These are phyloP conservation scores for Xerocomus cyaneibrunnescens DNA, from an alignment of 1,284 basidiomycete species.

Conservation along the genomic window DNA sequence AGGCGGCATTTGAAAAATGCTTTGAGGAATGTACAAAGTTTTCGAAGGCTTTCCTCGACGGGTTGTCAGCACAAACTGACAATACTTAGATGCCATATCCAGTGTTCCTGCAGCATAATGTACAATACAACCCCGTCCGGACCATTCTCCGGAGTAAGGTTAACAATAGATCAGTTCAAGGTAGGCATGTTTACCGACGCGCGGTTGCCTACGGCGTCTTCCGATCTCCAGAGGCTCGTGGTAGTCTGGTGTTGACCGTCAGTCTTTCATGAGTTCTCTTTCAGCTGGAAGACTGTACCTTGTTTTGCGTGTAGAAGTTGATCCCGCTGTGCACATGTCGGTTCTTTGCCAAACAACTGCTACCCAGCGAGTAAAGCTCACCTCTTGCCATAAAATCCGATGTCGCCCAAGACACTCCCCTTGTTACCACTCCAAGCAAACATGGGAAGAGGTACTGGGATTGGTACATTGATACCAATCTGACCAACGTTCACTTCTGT, in stretches of 20 bases:
- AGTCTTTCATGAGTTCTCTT: neutral
- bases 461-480: slow-evolving; percentile 92
- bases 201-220: slow-evolving; percentile 75
- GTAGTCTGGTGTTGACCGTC: slow-evolving; percentile 53
- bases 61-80: slow-evolving; percentile 40
- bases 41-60: slow-evolving; percentile 74
- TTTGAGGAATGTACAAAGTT: slow-evolving; percentile 64
- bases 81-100: slow-evolving; percentile 1
- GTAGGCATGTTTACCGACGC: slow-evolving; percentile 86
- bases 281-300: slow-evolving; percentile 43
- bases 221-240: slow-evolving; percentile 79
- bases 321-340: slow-evolving; percentile 54
- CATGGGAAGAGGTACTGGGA: slow-evolving; percentile 90
- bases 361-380: slow-evolving; percentile 25
- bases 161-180: slow-evolving; percentile 20
- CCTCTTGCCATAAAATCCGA: slow-evolving; percentile 89
- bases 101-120: slow-evolving; percentile 1
- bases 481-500: slow-evolving; percentile 85
- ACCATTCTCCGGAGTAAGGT: neutral
- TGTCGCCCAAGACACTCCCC: slow-evolving; percentile 85
- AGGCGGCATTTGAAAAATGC: slow-evolving; percentile 55
- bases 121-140: slow-evolving; percentile 9
- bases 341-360: slow-evolving; percentile 2
- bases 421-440: slow-evolving; percentile 94
- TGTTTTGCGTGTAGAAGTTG: slow-evolving; percentile 91